Evolutionary conservation across 2,329 filamentous ascomycete genomes (phyloP), one percentile per base, ranked within the genome.

Genomic region (Coniochaeta sp.): DNA sequence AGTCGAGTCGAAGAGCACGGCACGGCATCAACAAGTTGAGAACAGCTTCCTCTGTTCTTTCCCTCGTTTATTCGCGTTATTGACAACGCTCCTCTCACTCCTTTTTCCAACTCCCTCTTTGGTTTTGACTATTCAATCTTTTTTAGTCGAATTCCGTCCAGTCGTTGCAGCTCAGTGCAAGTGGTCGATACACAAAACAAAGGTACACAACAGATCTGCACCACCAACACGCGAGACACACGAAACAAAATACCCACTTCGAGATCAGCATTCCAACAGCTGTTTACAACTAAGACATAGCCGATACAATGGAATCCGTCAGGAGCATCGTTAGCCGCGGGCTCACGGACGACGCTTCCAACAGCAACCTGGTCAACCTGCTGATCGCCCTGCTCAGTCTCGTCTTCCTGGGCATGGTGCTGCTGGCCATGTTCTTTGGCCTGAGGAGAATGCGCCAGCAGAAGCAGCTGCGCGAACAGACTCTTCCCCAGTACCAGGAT

Each of bases 331-430:
- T 75, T 58, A 68, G 74, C 66, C 75, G 77, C 63, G 71, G 73
- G 72, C 67, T 88, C 65, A 76, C 81, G 67, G 73, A 76, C 66
- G 75, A 75, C 62, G 68, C 76, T 62, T 71, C 71, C 62, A 78
- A 81, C 65, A 76, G 75, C 61, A 47, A 30, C 62, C 86, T 89
- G 77, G 80, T 93, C 72, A 87, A 91, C 70, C 84, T 96, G 50
- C 79, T 96, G 71, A 89, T 96, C 67, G 83, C 85, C 61, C 83
- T 98, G 59, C 80, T 98, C 66, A 87, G 88, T 64, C 80, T 99
- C 54, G 78, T 93, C 67, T 84, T 96, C 67, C 74, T 93, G 67
- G 86, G 83, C 62, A 79, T 96, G 32, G 71, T 87, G 55, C 79
- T 92, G 61, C 79, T 89, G 58, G 86, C 84, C 61, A 77, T 82